A percentile compares a stretch with the other conserved stretches of the same genome.
These are phyloP conservation scores for Phytophthora citricola DNA, from an alignment of 352 stramenopile genomes.

Conservation along the genomic window DNA sequence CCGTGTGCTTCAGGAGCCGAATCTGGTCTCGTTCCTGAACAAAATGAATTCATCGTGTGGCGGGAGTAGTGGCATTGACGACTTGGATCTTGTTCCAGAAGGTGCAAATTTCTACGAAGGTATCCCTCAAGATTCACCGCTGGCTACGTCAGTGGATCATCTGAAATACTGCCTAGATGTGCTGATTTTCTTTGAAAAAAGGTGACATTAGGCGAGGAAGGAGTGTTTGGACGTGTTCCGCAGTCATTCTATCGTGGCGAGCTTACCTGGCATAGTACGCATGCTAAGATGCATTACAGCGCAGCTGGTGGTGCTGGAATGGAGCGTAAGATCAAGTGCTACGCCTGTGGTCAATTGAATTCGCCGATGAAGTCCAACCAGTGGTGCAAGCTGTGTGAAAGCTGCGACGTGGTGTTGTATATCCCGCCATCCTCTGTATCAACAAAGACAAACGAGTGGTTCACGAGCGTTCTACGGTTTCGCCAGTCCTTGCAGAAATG, in stretches of 20 bases:
- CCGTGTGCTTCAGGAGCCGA: conserved; percentile 72
- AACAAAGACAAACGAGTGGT: conserved; percentile 84
- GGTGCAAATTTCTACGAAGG: conserved; percentile 78
- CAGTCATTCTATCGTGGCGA: conserved; percentile 83
- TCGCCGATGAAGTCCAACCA: conserved; percentile 68
- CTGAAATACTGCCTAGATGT: conserved; percentile 87
- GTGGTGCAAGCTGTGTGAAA: conserved; percentile 79
- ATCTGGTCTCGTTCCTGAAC: conserved; percentile 72
- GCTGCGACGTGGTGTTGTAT: conserved; percentile 80
- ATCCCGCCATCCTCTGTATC: conserved; percentile 80
- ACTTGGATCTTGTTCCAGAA: conserved; percentile 70
- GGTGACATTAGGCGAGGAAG: conserved; percentile 71
- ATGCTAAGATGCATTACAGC: conserved; percentile 42
- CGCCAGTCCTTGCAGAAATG: conserved; percentile 83
- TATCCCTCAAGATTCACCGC: conserved; percentile 48
- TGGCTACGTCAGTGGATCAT: conserved; percentile 73
- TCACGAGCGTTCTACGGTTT: conserved; percentile 74
- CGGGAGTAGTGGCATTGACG: conserved; percentile 31
- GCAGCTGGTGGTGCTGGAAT: conserved; percentile 38
- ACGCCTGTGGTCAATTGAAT: conserved; percentile 76
- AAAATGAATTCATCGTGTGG: conserved; percentile 69
- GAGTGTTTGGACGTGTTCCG: conserved; percentile 72
- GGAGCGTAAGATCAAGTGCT: conserved; percentile 77
- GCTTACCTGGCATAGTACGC: conserved; percentile 64
- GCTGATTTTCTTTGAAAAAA: conserved; percentile 89